Evolutionary conservation across 1,284 basidiomycete species (phyloP).

Genomic region (Schizophyllum commune): DNA sequence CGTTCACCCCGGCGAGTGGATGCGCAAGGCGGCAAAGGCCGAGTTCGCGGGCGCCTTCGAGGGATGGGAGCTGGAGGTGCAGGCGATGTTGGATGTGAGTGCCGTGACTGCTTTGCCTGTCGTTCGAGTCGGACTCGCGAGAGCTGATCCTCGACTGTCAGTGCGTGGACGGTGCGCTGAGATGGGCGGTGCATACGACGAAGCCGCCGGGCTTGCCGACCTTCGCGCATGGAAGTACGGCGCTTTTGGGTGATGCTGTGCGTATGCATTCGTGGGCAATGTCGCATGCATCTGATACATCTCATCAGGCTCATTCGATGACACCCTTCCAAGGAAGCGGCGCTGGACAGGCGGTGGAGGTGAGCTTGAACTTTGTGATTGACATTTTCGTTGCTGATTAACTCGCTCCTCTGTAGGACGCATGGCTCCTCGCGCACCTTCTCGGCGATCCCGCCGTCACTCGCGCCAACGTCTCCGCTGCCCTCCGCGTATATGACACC

Average conservation of each 20-base stretch:
- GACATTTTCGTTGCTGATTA: no score
- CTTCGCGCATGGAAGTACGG: constrained; percentile 32
- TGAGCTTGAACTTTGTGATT: constrained; percentile 17
- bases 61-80: constrained; percentile 16
- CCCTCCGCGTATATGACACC: constrained; percentile 26
- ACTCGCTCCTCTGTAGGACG: no score
- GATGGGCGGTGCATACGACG: constrained; percentile 44
- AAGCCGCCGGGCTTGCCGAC: constrained; percentile 25
- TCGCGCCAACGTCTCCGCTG: constrained; percentile 14
- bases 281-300: neutral
- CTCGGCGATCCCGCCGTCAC: constrained; percentile 23
- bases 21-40: constrained; percentile 22
- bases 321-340: constrained; percentile 48
- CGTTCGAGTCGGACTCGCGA: no score
- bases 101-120: neutral
- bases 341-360: constrained; percentile 50
- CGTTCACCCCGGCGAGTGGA: constrained; percentile 25
- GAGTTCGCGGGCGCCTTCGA: constrained; percentile 20
- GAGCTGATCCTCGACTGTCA: no score
- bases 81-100: constrained; percentile 10
- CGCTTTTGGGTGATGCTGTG: constrained; percentile 43
- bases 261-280: neutral
- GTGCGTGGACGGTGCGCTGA: constrained; percentile 30
- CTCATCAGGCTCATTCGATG: constrained; percentile 42
- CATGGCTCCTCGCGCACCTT: constrained; percentile 32